Conservation (phyloP, 192 early-diverging fungal species). For the Ramicandelaber brevisporus region DNA sequence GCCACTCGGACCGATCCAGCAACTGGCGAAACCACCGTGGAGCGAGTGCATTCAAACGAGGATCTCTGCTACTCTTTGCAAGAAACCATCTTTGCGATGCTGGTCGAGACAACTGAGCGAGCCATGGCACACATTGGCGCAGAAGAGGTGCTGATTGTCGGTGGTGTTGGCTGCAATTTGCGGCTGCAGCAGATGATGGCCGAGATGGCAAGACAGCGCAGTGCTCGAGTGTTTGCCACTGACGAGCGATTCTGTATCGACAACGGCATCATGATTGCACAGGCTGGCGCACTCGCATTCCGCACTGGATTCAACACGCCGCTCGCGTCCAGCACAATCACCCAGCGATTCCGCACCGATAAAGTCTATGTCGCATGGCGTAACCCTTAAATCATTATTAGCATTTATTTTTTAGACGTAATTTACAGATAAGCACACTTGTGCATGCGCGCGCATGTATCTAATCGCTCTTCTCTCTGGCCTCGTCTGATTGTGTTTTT, state of each 20-base stretch:
- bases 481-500: too few relatives aligned
- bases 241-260: constrained; percentile 98
- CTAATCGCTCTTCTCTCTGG: too few relatives aligned
- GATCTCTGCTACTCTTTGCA: constrained; percentile 96
- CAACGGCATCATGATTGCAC: constrained; percentile 98
- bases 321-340: constrained; percentile 67
- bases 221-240: constrained; percentile 74
- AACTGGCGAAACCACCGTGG: constrained; percentile 49
- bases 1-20: constrained; percentile 28
- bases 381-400: too few relatives aligned
- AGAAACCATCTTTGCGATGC: constrained; percentile 96
- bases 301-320: constrained; percentile 57
- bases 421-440: too few relatives aligned
- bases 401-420: too few relatives aligned
- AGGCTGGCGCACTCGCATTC: constrained; percentile 72
- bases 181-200: constrained; percentile 96
- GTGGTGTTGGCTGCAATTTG: constrained; percentile 90
- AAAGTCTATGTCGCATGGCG: constrained; percentile 66
- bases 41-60: too few relatives aligned
- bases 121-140: constrained; percentile 96
- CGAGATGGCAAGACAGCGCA: constrained; percentile 71
- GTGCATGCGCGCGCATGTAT: too few relatives aligned
- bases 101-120: constrained; percentile 96
- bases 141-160: constrained; percentile 77
- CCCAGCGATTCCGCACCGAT: constrained; percentile 80